A percentile compares a stretch with the other conserved stretches of the same genome.
Conservation (phyloP, 108 stramenopile genomes). For the Licmophora abbreviata region DNA sequence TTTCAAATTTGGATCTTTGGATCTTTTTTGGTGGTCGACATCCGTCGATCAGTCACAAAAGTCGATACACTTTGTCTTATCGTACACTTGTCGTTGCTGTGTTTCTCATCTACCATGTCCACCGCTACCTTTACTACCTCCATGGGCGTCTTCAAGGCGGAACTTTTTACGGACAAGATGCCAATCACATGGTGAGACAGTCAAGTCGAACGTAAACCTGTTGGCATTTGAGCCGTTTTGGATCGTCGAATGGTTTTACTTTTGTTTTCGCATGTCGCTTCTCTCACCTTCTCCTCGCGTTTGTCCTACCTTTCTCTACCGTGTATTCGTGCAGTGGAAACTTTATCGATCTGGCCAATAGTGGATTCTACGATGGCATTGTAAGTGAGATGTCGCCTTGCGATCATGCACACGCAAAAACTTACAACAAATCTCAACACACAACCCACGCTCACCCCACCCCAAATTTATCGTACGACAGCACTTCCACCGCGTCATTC, state of each 20-base stretch:
- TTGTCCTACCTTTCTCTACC: background rate
- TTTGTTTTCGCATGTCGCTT: too few species aligned
- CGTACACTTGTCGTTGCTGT: too few species aligned
- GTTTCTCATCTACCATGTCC: constrained; percentile 18
- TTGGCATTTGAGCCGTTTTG: too few species aligned
- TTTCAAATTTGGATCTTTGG: too few species aligned
- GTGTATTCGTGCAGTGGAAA: constrained; percentile 18
- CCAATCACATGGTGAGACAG: constrained; percentile 41
- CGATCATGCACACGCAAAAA: too few species aligned
- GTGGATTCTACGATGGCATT: constrained; percentile 35
- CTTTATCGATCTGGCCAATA: constrained; percentile 43
- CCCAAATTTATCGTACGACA: constrained; percentile 29
- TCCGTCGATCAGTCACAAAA: too few species aligned
- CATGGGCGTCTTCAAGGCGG: constrained; percentile 62
- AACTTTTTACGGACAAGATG: constrained; percentile 43
- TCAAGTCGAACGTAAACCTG: too few species aligned
- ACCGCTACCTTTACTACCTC: constrained; percentile 49
- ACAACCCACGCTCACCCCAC: background rate
- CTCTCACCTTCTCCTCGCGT: too few species aligned
- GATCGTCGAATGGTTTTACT: too few species aligned
- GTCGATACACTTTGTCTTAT: too few species aligned
- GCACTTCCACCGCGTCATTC: constrained; percentile 75
- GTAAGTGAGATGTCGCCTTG: too few species aligned
- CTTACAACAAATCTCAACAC: background rate
- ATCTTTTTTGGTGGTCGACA: too few species aligned